These are phyloP conservation scores for Scorias spongiosa DNA, from an alignment of 2,329 filamentous ascomycete species.

Conservation along the genomic window DNA sequence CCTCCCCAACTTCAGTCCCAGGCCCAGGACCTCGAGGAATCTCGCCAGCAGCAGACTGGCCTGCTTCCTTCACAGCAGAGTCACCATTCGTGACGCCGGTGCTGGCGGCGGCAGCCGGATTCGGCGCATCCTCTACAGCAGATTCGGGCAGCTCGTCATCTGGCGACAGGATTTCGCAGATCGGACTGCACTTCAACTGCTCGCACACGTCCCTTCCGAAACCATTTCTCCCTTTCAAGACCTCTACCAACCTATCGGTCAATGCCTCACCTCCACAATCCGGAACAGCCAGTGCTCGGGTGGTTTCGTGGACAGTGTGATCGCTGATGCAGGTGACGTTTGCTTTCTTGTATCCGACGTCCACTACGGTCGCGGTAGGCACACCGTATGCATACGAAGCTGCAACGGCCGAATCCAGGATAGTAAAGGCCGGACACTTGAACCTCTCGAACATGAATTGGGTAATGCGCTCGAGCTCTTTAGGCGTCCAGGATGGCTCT, in stretches of 20 bases:
- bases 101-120: conserved; percentile 41
- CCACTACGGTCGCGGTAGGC: conserved; percentile 68
- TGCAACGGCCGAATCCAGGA: conserved; percentile 79
- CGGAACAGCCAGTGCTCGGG: conserved; percentile 43
- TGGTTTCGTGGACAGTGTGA: conserved; percentile 56
- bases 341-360: conserved; percentile 83
- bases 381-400: conserved; percentile 70
- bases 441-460: conserved; percentile 97
- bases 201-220: conserved; percentile 49
- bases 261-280: conserved; percentile 77
- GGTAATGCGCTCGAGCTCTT: conserved; percentile 73
- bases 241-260: conserved; percentile 54
- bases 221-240: conserved; percentile 42
- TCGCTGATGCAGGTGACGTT: conserved; percentile 85
- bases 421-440: conserved; percentile 77
- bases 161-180: conserved; percentile 44
- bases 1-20: conserved; percentile 40
- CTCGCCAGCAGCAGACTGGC: conserved; percentile 24
- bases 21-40: conserved; percentile 38
- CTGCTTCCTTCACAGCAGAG: neutral
- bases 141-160: conserved; percentile 38
- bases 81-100: conserved; percentile 31
- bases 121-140: conserved; percentile 25
- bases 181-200: conserved; percentile 47
- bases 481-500: conserved; percentile 78